Evolutionary conservation across 441 rosid species (phyloP).

Genomic region (Francoa sonchifolia): DNA sequence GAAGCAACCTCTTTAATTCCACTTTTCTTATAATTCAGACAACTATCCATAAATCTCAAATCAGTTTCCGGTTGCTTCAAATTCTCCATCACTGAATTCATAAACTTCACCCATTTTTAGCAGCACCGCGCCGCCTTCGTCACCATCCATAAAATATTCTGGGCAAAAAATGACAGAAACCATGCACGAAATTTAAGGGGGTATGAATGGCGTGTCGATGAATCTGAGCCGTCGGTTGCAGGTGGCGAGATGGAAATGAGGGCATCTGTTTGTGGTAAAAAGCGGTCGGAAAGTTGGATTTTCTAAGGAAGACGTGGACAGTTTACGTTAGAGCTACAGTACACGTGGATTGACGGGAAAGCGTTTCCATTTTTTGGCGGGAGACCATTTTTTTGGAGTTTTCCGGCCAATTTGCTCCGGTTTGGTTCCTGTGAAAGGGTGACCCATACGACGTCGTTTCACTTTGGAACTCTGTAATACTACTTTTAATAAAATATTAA

Average conservation of each 20-base stretch:
- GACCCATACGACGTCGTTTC: too few relatives aligned
- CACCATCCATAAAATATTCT: background rate
- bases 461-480: too few relatives aligned
- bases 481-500: too few relatives aligned
- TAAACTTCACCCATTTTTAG: too few relatives aligned
- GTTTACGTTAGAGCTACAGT: background rate
- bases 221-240: slow-evolving; percentile 3
- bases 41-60: background rate
- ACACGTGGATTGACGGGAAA: background rate
- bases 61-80: background rate
- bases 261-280: too few relatives aligned
- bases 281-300: background rate
- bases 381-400: too few relatives aligned
- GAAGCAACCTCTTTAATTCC: slow-evolving; percentile 1
- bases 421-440: too few relatives aligned
- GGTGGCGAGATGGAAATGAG: background rate
- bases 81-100: background rate
- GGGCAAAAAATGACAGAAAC: background rate
- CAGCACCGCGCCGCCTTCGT: background rate
- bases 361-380: background rate
- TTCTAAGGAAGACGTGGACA: slow-evolving; percentile 1
- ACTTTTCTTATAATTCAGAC: background rate
- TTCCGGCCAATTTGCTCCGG: too few relatives aligned
- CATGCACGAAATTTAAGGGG: background rate
- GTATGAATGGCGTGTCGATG: background rate